A percentile compares a stretch with the other conserved stretches of the same genome.
phyloP scores from a whole-genome alignment of 371 early-diverging fungal species.

The Mucor irregularis region DNA sequence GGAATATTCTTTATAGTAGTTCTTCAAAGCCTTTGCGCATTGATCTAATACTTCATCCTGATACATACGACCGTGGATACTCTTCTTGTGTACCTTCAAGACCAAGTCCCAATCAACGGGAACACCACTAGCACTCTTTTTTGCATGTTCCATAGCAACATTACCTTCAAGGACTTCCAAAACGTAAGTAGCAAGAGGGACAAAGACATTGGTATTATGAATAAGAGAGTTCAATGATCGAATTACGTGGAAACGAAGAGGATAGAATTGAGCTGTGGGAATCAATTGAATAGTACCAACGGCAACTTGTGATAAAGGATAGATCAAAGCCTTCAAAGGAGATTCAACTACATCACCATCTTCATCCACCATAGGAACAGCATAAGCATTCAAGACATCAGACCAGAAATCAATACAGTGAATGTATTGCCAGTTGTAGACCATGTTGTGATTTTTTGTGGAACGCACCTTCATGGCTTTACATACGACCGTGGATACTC shows the following conservation, averaged over 20 bases:
- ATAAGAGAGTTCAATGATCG: conserved; percentile 68
- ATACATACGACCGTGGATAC: conserved; percentile 80
- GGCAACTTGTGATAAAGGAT: conserved; percentile 89
- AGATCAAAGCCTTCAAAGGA: conserved; percentile 78
- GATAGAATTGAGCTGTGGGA: conserved; percentile 87
- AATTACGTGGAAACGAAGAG: conserved; percentile 86
- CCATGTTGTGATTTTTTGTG: conserved; percentile 79
- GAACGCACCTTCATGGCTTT: conserved; percentile 81
- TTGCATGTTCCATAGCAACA: conserved; percentile 53
- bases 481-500: conserved; percentile 79
- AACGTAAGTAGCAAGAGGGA: conserved; percentile 83
- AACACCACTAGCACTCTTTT: conserved; percentile 73
- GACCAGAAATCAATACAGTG: conserved; percentile 90
- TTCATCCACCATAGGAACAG: conserved; percentile 29
- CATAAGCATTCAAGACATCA: conserved; percentile 75
- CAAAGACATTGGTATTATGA: conserved; percentile 72
- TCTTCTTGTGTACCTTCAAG: conserved; percentile 77
- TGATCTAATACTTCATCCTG: conserved; percentile 79
- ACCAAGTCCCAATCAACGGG: conserved; percentile 76
- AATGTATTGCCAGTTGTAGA: conserved; percentile 95
- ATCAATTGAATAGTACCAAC: conserved; percentile 80
- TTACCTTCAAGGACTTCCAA: conserved; percentile 74
- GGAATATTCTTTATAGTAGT: conserved; percentile 70
- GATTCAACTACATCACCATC: conserved; percentile 52
- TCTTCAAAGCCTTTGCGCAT: conserved; percentile 65